These are phyloP conservation scores for Nigrospora oryzae DNA, from an alignment of 2,329 filamentous ascomycete species.

Conservation along the genomic window DNA sequence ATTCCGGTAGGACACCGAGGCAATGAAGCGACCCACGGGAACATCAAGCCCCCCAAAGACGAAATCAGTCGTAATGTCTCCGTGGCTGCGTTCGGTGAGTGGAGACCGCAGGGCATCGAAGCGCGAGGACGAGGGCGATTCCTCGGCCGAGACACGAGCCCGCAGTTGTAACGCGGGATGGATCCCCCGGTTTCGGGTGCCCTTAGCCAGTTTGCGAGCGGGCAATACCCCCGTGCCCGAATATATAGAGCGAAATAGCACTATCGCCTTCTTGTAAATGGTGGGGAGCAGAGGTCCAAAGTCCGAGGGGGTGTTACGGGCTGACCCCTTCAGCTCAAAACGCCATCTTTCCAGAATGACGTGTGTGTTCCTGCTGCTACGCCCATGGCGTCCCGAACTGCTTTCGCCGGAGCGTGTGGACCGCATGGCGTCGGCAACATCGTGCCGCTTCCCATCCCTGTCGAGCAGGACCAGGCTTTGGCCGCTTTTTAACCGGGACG, in stretches of 20 bases:
- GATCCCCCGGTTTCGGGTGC: conserved; percentile 63
- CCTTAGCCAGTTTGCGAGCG: conserved; percentile 73
- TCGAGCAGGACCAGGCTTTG: conserved; percentile 85
- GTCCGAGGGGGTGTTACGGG: conserved; percentile 39
- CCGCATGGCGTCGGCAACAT: conserved; percentile 77
- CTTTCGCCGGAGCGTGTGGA: conserved; percentile 47
- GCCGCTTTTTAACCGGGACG: conserved; percentile 67
- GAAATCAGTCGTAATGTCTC: conserved; percentile 64
- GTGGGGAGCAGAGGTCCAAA: conserved; percentile 65
- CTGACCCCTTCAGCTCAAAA: conserved; percentile 64
- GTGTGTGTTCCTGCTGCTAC: conserved; percentile 52
- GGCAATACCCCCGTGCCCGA: conserved; percentile 75
- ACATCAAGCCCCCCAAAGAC: conserved; percentile 79
- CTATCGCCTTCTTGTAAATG: conserved; percentile 94
- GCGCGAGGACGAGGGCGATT: conserved; percentile 34
- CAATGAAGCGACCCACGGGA: conserved; percentile 74
- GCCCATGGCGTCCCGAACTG: conserved; percentile 25
- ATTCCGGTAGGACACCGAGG: conserved; percentile 75
- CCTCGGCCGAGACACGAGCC: conserved; percentile 67
- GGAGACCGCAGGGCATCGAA: conserved; percentile 65
- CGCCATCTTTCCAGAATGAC: conserved; percentile 88
- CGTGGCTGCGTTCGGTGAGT: conserved; percentile 50
- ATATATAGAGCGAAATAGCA: conserved; percentile 86
- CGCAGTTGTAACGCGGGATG: conserved; percentile 62
- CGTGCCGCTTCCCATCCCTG: conserved; percentile 85